Conservation (phyloP, 116 monocot species). For the Trichopus zeylanicus region DNA sequence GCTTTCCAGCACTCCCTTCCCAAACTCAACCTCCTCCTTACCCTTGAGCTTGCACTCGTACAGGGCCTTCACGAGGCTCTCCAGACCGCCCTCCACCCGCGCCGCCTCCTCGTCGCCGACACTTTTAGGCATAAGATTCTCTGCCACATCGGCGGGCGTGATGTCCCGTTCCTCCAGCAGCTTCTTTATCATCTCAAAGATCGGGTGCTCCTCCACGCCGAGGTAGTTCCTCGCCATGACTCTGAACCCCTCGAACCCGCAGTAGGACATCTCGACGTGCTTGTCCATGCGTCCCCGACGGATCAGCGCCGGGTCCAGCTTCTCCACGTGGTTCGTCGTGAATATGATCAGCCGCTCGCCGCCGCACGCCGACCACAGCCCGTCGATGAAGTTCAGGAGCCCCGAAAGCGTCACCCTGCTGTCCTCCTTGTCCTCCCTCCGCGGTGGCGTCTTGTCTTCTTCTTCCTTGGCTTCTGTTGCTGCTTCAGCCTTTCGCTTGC, state of each 20-base stretch:
- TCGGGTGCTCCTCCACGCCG: slow-evolving; percentile 1
- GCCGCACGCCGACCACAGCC: slow-evolving; percentile 36
- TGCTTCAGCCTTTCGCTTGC: slow-evolving; percentile 2
- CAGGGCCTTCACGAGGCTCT: background rate
- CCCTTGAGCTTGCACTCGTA: background rate
- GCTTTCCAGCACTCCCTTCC: no score
- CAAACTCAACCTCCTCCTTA: background rate
- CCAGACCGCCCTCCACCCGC: background rate
- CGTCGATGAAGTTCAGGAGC: slow-evolving; percentile 32
- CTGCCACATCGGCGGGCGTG: slow-evolving; percentile 25
- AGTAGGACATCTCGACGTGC: slow-evolving; percentile 34
- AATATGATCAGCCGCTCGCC: slow-evolving; percentile 29
- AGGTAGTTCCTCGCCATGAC: slow-evolving; percentile 23
- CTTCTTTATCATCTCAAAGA: slow-evolving; percentile 6
- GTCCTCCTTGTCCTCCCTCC: slow-evolving; percentile 4
- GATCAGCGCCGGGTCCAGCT: slow-evolving; percentile 30
- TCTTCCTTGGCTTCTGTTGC: background rate
- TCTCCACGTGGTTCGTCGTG: slow-evolving; percentile 32
- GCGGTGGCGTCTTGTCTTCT: background rate
- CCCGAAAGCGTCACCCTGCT: slow-evolving; percentile 35
- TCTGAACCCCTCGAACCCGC: slow-evolving; percentile 25
- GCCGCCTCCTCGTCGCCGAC: background rate
- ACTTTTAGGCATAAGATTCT: slow-evolving; percentile 16
- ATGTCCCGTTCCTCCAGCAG: slow-evolving; percentile 13
- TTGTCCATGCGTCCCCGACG: slow-evolving; percentile 35